Evolutionary conservation across 345 rosid species (phyloP).

Genomic region (Eucalyptus shirleyi): DNA sequence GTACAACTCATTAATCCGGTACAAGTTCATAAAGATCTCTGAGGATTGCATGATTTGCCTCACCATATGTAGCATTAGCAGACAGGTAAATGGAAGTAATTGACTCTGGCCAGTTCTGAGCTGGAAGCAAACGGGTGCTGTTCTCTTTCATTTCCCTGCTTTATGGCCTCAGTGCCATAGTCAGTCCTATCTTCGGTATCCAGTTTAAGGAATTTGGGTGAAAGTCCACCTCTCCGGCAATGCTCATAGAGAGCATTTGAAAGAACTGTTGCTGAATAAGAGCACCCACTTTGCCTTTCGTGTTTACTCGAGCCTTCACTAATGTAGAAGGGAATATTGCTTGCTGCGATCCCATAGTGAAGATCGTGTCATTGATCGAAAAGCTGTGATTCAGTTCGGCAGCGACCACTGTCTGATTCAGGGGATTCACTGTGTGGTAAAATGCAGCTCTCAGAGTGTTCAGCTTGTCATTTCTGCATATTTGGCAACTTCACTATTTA

Average conservation of each 20-base stretch:
- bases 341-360: constrained; percentile 30
- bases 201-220: neutral
- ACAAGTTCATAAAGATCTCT: neutral
- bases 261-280: constrained; percentile 20
- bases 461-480: constrained; percentile 37
- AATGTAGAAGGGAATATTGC: constrained; percentile 19
- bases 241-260: constrained; percentile 10
- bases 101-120: neutral
- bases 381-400: constrained; percentile 32
- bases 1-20: neutral
- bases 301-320: constrained; percentile 31
- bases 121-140: neutral
- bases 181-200: constrained; percentile 34
- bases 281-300: constrained; percentile 14
- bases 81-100: neutral
- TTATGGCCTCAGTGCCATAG: constrained; percentile 17
- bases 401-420: constrained; percentile 31
- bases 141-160: neutral
- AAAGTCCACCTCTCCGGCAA: constrained; percentile 30
- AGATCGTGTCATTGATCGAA: neutral
- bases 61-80: neutral
- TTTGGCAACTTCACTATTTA: neutral
- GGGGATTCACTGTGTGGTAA: constrained; percentile 16
- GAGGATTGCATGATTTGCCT: neutral
- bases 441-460: constrained; percentile 14